Conservation (phyloP, 306 rosid species). For the Fagus sylvatica region DNA sequence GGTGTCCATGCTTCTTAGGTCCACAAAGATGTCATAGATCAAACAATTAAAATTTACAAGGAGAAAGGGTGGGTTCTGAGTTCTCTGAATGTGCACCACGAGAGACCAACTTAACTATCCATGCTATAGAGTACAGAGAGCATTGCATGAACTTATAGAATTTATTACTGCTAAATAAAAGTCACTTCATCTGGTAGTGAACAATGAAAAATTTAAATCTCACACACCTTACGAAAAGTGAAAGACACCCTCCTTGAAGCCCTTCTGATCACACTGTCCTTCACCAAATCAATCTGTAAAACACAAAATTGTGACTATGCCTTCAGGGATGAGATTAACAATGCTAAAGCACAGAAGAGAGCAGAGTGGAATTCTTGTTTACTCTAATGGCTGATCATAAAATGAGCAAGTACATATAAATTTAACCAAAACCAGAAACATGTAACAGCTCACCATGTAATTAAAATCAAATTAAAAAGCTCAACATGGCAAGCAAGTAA, state of each 20-base stretch:
- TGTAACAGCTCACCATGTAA: not conserved
- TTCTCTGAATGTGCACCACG: not conserved
- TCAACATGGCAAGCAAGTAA: not conserved
- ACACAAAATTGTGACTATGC: constrained; percentile 8
- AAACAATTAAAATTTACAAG: not conserved
- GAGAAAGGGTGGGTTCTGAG: not conserved
- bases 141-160: not conserved
- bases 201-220: constrained; percentile 7
- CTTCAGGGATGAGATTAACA: constrained; percentile 14
- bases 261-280: constrained; percentile 57
- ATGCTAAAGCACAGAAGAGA: constrained; percentile 7
- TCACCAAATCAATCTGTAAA: constrained; percentile 70
- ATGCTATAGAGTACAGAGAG: not conserved
- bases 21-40: not conserved
- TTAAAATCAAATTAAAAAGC: not conserved
- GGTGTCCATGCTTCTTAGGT: too few species aligned
- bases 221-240: constrained; percentile 74
- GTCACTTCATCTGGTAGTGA: constrained; percentile 5
- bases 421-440: not conserved
- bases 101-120: not conserved
- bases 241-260: constrained; percentile 86
- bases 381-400: not conserved
- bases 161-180: not conserved
- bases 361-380: not conserved
- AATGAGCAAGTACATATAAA: not conserved